Base-by-base conservation (phyloP, 352 stramenopile genomes). In the Achlya hypogyna region DNA sequence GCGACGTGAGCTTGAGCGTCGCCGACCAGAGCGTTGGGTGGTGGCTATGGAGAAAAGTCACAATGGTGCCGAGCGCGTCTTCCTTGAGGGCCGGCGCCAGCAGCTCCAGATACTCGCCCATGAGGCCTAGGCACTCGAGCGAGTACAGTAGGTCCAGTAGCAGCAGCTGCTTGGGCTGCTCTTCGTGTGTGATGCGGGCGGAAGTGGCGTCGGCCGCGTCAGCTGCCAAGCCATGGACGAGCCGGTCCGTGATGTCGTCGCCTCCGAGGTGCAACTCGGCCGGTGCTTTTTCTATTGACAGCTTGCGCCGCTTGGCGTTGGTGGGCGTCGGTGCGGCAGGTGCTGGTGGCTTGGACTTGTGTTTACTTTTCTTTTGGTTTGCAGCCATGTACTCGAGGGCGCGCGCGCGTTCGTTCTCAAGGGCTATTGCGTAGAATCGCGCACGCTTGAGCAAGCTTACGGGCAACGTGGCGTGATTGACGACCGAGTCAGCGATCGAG, bases 41-140 rank as follows among this genome's bases (percentile, higher is more conserved):
- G 63, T 87, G 88, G 73, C 78, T 93, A 62, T 93, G 80, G 2
- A 95, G 69, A 65, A 95, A 93, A 5, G 81, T 95, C 42, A 95
- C 77, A 40, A 89, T 86, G 5, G 80, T 91, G 45, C 78, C 80
- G 22, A 93, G 75, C 42, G 91, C 88, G 32, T 95, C 86, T 73
- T 95, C 86, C 63, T 89, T 90, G 31, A 91, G 64, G 20, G 84
- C 82, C 10, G 86, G 83, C 4, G 81, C 86, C 51, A 95, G 89
- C 1, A 95, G 76, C 56, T 95, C 86, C 62, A 91, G 71, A 43
- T 95, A 93, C 51, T 95, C 86, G 6, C 86, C 86, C 74, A 93
- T 87, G 5, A 83, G 85, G 2, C 84, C 86, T 31, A 95, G 77
- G 65, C 86, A 93, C 53, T 95, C 84, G 45, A 95, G 67, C 0